Evolutionary conservation across 2,329 filamentous ascomycete species (phyloP).

Genomic region (Xylariaceae sp.): DNA sequence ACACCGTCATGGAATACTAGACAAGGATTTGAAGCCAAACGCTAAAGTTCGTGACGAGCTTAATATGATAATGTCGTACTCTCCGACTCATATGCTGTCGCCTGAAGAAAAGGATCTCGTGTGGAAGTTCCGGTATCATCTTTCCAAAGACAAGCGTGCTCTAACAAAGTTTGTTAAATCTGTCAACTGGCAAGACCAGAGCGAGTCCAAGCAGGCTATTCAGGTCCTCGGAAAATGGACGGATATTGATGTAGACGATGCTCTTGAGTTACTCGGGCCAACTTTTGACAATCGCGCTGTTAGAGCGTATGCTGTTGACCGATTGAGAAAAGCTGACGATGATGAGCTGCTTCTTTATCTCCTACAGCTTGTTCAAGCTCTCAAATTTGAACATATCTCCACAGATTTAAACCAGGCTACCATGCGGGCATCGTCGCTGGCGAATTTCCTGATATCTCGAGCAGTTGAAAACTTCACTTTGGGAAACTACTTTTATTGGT

Average conservation of each 20-base stretch:
- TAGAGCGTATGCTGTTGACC: constrained; percentile 89
- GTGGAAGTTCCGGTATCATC: constrained; percentile 96
- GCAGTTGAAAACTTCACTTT: constrained; percentile 88
- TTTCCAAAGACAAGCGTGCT: constrained; percentile 89
- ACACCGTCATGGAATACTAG: constrained; percentile 86
- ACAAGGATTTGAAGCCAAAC: constrained; percentile 94
- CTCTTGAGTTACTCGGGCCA: constrained; percentile 89
- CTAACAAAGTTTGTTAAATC: constrained; percentile 98
- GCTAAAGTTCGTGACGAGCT: constrained; percentile 94
- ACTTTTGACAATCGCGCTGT: constrained; percentile 89
- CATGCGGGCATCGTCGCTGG: constrained; percentile 78
- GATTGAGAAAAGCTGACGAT: constrained; percentile 89
- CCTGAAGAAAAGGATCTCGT: constrained; percentile 94
- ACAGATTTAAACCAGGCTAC: constrained; percentile 63
- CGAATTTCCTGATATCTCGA: constrained; percentile 84
- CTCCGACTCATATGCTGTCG: constrained; percentile 85
- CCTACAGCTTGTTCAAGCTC: constrained; percentile 90
- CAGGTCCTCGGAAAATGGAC: constrained; percentile 93
- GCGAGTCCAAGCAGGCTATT: constrained; percentile 86
- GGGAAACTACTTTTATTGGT: constrained; percentile 97
- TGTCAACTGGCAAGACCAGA: constrained; percentile 87
- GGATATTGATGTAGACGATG: constrained; percentile 96
- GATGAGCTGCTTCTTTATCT: constrained; percentile 90
- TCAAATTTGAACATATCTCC: constrained; percentile 87
- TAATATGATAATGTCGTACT: constrained; percentile 88